A percentile compares a stretch with the other conserved stretches of the same genome.
Conservation (phyloP, 2,329 filamentous ascomycete genomes). For the Paraphaeosphaeria sporulosa region DNA sequence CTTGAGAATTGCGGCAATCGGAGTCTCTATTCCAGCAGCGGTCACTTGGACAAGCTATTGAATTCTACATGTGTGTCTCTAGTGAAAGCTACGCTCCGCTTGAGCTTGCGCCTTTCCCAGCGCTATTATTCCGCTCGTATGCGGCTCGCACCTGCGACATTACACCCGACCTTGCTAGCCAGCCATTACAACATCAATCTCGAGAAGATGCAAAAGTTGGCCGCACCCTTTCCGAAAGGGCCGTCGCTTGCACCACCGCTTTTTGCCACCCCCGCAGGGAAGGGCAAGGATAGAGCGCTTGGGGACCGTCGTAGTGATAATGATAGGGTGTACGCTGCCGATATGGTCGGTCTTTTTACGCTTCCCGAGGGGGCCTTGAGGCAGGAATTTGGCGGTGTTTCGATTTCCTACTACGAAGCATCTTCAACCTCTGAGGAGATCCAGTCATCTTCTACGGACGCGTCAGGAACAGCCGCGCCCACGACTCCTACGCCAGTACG, state of each 20-base stretch:
- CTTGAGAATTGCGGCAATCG: slow-evolving; percentile 96
- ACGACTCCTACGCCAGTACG: slow-evolving; percentile 79
- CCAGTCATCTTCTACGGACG: slow-evolving; percentile 36
- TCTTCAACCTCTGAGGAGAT: slow-evolving; percentile 41
- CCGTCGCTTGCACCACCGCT: slow-evolving; percentile 57
- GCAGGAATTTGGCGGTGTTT: slow-evolving; percentile 82
- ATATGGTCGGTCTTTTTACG: slow-evolving; percentile 76
- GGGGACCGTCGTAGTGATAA: slow-evolving; percentile 45
- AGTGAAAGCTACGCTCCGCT: slow-evolving; percentile 77
- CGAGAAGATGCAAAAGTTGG: slow-evolving; percentile 84
- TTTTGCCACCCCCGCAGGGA: slow-evolving; percentile 65
- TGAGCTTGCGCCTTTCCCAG: slow-evolving; percentile 87
- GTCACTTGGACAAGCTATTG: slow-evolving; percentile 85
- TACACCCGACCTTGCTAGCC: slow-evolving; percentile 76
- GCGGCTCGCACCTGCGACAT: slow-evolving; percentile 69
- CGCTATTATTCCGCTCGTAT: slow-evolving; percentile 91
- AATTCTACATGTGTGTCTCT: slow-evolving; percentile 85
- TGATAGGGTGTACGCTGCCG: slow-evolving; percentile 58
- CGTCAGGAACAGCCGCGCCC: slow-evolving; percentile 72
- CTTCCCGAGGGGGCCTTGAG: slow-evolving; percentile 59
- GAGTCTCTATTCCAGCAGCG: slow-evolving; percentile 93
- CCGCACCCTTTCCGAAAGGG: slow-evolving; percentile 80
- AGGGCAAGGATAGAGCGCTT: slow-evolving; percentile 77
- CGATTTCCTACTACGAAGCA: slow-evolving; percentile 76
- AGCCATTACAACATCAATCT: slow-evolving; percentile 80